These are phyloP conservation scores for Eucalyptus curtisii DNA, from an alignment of 345 rosid species.

Conservation along the genomic window DNA sequence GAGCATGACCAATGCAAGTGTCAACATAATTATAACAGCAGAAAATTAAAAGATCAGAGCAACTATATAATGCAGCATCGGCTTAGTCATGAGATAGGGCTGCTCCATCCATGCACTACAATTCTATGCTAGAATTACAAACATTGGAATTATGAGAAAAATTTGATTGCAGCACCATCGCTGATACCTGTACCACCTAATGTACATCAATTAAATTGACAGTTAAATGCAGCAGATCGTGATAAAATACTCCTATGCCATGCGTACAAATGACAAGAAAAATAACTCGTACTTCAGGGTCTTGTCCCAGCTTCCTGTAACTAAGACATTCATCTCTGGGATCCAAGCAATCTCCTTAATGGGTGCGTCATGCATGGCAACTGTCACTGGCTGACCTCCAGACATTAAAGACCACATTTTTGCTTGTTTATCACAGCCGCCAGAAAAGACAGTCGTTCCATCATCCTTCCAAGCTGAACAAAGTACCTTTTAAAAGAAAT, in stretches of 20 bases:
- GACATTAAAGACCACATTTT: too few species aligned
- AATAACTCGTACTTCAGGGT: conserved; percentile 57
- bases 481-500: too few species aligned
- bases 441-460: too few species aligned
- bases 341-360: conserved; percentile 83
- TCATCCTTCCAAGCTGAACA: too few species aligned
- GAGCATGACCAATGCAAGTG: not conserved
- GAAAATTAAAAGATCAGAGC: not conserved
- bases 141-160: not conserved
- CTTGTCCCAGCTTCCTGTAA: conserved; percentile 92
- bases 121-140: not conserved
- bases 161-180: too few species aligned
- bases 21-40: not conserved
- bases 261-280: not conserved
- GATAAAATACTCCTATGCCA: not conserved
- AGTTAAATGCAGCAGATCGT: not conserved
- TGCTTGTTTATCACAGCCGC: too few species aligned
- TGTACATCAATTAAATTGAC: too few species aligned
- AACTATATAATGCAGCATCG: not conserved
- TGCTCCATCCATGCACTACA: not conserved
- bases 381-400: conserved; percentile 80
- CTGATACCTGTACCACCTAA: too few species aligned
- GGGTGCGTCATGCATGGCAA: conserved; percentile 94
- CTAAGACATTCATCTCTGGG: conserved; percentile 83
- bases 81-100: not conserved